Base-by-base conservation (phyloP, 1,139 yeast species). In the Debaryomycetaceae sp. region DNA sequence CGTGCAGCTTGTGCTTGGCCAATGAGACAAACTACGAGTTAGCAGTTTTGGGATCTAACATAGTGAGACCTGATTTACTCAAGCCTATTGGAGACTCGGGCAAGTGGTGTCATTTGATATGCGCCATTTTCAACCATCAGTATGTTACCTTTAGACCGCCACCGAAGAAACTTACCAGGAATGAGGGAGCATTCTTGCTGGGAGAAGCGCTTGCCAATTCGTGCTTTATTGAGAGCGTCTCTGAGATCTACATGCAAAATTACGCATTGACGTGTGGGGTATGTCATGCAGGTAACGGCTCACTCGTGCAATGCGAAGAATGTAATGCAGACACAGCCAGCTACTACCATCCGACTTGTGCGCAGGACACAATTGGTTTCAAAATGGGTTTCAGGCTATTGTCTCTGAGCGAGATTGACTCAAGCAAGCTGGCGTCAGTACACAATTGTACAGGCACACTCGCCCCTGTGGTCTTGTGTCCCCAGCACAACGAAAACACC, bases 91-190 rank as follows among this genome's bases (percentile, higher is more conserved):
- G 52, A 11, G 75, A 71, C 23, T 45, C 58, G 20, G 83, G 85
- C 2, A 65, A 67, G 36, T 89, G 97, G 97, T 79, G 82, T 23
- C 97, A 89, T 58, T 61, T 83, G 5, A 42, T 76, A 4, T 89
- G 98, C 56, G 82, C 93, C 0, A 36, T 84, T 0, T 79, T 79
- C 51, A 62, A 47, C 33, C 39, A 50, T 32, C 40, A 51, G 8
- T 28, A 38, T 5, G 47, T 61, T 7, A 49, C 45, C 3, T 52
- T 60, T 37, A 45, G 43, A 20, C 27, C 35, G 4, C 24, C 34
- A 4, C 12, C 16, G 10, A 38, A 37, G 16, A 32, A 34, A 24
- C 21, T 31, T 9, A 29, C 32, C 7, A 40, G 35, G 17, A 40
- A 32, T 3, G 43, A 38, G 14, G 23, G 15, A 3, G 29, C 23